Evolutionary conservation across 306 rosid species (phyloP).

Genomic region (Senna siamea): DNA sequence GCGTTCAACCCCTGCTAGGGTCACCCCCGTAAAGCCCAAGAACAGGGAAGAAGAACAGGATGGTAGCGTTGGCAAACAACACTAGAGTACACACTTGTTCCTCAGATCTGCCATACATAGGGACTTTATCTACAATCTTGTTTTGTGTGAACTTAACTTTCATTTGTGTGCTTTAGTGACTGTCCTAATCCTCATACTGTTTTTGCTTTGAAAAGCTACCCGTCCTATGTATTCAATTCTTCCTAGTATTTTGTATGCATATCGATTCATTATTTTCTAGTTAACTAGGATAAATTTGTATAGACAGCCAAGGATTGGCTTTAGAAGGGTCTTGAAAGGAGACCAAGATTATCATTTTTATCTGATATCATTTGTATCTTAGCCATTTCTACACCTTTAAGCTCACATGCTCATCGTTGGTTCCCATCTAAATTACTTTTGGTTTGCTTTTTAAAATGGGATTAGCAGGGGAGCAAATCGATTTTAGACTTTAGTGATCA

Average conservation of each 20-base stretch:
- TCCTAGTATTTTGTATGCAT: constrained; percentile 38
- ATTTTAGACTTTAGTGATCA: too few relatives aligned
- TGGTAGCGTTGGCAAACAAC: constrained; percentile 50
- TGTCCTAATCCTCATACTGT: constrained; percentile 29
- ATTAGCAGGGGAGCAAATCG: too few relatives aligned
- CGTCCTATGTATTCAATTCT: constrained; percentile 24
- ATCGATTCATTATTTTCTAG: constrained; percentile 43
- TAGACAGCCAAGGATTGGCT: constrained; percentile 34
- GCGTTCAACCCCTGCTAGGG: constrained; percentile 78
- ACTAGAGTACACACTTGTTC: constrained; percentile 44
- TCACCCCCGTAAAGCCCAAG: constrained; percentile 58
- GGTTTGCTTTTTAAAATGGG: not conserved
- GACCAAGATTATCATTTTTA: not conserved
- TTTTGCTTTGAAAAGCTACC: constrained; percentile 32
- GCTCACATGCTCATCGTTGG: constrained; percentile 55
- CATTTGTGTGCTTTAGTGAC: constrained; percentile 25
- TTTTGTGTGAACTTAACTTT: constrained; percentile 32
- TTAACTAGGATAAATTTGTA: constrained; percentile 40
- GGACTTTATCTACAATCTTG: constrained; percentile 22
- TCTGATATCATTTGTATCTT: not conserved
- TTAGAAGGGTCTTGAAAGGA: not conserved
- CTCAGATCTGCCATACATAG: constrained; percentile 24
- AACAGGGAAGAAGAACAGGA: constrained; percentile 42
- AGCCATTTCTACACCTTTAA: constrained; percentile 18
- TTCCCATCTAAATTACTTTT: not conserved